Base-by-base conservation (phyloP, 768 basidiomycete genomes). In the Gloeostereum incarnatum region DNA sequence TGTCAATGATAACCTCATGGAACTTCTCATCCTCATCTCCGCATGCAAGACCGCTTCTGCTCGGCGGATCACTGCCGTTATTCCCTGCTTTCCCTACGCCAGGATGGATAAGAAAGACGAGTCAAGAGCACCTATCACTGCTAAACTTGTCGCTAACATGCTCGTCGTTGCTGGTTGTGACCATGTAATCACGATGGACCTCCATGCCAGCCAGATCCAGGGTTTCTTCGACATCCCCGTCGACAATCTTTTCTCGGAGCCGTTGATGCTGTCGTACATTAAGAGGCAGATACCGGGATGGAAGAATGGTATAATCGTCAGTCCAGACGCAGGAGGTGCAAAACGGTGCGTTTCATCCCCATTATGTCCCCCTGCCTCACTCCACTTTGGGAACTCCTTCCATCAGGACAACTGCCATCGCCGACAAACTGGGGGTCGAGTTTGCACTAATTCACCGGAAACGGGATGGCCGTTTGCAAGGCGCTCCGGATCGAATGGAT, bases 171-270 rank as follows among this genome's bases (percentile, higher is more conserved):
- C 96, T 6, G 94, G 94, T 17, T 96, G 92, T 55, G 94, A 98
- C 61, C 94, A 98, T 55, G 84, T 99, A 52, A 97, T 99, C 49
- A 97, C 94, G n/a, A 94, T 98, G 85, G 93, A 98, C 58, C 66
- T 98, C 36, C 94, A 97, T 54, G 93, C 94, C 29, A 86, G 85
- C 51, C 94, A 98, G 65, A 98, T 97, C 43, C 94, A 98, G 56
- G 94, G 94, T 5, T 98, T 98, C 69, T 98, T 98, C 58, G 92
- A 97, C 58, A 90, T 98, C 47, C 94, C 94, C 6, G 93, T 96
- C 19, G 94, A 98, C 65, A 98, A 98, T 58, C 69, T 98, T 31
- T 98, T 84, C 65, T 92, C 89, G 25, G 94, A 99, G 57, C 91
- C 96, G 2, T 68, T 93, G 43, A 94, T 97, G 86, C 69, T 96